Evolutionary conservation across 208 protist species (phyloP).

Genomic region (Trypanosoma theileri): DNA sequence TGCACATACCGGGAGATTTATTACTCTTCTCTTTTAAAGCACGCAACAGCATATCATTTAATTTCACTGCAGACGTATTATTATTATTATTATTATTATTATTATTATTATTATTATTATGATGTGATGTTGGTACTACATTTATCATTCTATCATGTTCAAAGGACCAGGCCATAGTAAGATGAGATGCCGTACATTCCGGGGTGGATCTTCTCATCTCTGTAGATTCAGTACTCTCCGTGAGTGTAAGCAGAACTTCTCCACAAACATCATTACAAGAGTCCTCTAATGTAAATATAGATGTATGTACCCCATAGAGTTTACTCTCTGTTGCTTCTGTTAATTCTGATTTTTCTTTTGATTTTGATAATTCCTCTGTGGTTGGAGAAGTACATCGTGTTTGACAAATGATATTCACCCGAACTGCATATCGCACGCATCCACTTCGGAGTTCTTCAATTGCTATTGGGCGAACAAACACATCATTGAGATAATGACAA

Average conservation of each 20-base stretch:
- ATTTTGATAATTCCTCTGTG: too few species aligned
- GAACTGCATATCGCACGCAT: background rate
- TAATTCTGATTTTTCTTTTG: background rate
- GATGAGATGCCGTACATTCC: too few species aligned
- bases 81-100: too few species aligned
- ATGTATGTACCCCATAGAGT: background rate
- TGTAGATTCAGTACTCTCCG: background rate
- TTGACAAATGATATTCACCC: conserved; percentile 2
- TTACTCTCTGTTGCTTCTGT: background rate
- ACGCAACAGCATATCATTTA: background rate
- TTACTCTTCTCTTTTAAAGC: background rate
- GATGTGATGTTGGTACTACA: background rate
- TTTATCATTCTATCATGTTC: conserved; percentile 13
- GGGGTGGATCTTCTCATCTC: background rate
- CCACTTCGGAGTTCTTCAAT: conserved; percentile 9
- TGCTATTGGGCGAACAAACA: conserved; percentile 5
- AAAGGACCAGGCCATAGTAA: conserved; percentile 18
- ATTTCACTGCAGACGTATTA: too few species aligned
- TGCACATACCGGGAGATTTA: background rate
- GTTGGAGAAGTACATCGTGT: too few species aligned
- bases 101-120: too few species aligned
- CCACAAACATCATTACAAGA: conserved; percentile 4
- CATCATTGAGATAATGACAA: background rate
- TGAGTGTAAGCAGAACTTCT: background rate
- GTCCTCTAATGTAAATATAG: conserved; percentile 6